Conservation (phyloP, 1,284 basidiomycete species). For the Ustilago vetiveriae region DNA sequence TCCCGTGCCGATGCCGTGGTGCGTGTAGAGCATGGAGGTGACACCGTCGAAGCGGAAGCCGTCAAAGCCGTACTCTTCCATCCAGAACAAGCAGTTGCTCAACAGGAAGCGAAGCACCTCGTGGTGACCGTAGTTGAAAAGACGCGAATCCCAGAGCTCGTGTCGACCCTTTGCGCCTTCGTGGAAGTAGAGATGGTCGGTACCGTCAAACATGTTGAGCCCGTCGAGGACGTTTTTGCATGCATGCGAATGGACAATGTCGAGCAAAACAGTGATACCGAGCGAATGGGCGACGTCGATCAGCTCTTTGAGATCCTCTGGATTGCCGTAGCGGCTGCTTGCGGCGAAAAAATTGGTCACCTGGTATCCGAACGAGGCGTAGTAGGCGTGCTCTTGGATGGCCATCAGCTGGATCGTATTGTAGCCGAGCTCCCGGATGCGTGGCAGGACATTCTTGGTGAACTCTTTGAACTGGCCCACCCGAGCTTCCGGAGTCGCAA, state of each 20-base stretch:
- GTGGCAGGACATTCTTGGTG: slow-evolving; percentile 78
- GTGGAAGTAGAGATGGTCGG: slow-evolving; percentile 97
- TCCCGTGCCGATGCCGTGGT: slow-evolving; percentile 96
- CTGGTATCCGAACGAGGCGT: slow-evolving; percentile 99
- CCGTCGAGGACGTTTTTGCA: slow-evolving; percentile 97
- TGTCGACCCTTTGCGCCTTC: slow-evolving; percentile 88
- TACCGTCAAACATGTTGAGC: slow-evolving; percentile 92
- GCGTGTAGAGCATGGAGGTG: slow-evolving; percentile 96
- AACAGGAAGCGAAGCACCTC: slow-evolving; percentile 94
- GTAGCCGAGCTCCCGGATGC: slow-evolving; percentile 91
- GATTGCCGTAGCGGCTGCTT: slow-evolving; percentile 84
- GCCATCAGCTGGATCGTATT: slow-evolving; percentile 87
- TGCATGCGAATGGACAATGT: slow-evolving; percentile 97
- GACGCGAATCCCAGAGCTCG: slow-evolving; percentile 86
- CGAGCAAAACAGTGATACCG: slow-evolving; percentile 90
- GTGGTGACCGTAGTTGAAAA: slow-evolving; percentile 95
- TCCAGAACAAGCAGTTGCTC: slow-evolving; percentile 92
- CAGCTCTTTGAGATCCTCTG: slow-evolving; percentile 93
- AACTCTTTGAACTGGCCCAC: slow-evolving; percentile 98
- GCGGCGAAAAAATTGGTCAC: slow-evolving; percentile 98
- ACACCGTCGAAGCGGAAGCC: slow-evolving; percentile 99
- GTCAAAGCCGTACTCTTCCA: slow-evolving; percentile 94
- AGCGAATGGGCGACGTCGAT: slow-evolving; percentile 93
- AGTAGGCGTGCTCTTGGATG: slow-evolving; percentile 97
- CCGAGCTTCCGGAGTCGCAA: slow-evolving; percentile 84